Percentiles rank a stretch among this genome's conserved stretches.
Evolutionary conservation across 75 land plant genomes (phyloP).

Genomic region (Picea glauca): DNA sequence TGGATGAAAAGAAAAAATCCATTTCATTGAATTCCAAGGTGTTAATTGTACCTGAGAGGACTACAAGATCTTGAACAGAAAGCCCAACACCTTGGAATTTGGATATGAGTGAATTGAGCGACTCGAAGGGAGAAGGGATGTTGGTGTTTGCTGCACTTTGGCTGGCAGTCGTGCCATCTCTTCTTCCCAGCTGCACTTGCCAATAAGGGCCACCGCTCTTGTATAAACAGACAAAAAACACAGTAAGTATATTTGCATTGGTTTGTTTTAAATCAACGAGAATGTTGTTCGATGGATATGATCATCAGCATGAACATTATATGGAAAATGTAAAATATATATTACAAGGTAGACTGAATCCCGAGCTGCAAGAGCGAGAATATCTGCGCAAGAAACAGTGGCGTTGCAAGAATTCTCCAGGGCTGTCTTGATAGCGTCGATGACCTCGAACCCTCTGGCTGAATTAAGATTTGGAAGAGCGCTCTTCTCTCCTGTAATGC

Average conservation of each 20-base stretch:
- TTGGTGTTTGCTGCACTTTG: conserved; percentile 10
- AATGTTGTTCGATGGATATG: too few species aligned
- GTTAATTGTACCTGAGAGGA: conserved; percentile 6
- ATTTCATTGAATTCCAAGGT: too few species aligned
- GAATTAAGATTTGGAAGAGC: conserved; percentile 13
- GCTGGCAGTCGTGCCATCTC: conserved; percentile 17
- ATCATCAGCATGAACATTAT: too few species aligned
- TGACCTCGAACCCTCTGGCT: conserved; percentile 14
- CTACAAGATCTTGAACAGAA: conserved; percentile 12
- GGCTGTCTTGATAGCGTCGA: conserved; percentile 9
- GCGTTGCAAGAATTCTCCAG: conserved; percentile 7
- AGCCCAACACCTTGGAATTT: conserved; percentile 18
- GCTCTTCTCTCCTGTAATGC: conserved; percentile 11
- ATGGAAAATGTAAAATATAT: too few species aligned
- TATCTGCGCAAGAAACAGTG: conserved; percentile 19
- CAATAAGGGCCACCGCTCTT: conserved; percentile 24
- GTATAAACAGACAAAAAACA: too few species aligned
- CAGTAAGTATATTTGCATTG: too few species aligned
- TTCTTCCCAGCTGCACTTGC: conserved; percentile 17
- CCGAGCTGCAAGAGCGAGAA: conserved; percentile 13
- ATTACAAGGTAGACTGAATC: conserved; percentile 2
- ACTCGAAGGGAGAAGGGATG: conserved; percentile 11
- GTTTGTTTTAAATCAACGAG: too few species aligned
- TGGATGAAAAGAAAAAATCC: too few species aligned
- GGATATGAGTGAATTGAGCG: conserved; percentile 6